phyloP scores from a whole-genome alignment of 352 stramenopile species.

The Phytophthora pistaciae region DNA sequence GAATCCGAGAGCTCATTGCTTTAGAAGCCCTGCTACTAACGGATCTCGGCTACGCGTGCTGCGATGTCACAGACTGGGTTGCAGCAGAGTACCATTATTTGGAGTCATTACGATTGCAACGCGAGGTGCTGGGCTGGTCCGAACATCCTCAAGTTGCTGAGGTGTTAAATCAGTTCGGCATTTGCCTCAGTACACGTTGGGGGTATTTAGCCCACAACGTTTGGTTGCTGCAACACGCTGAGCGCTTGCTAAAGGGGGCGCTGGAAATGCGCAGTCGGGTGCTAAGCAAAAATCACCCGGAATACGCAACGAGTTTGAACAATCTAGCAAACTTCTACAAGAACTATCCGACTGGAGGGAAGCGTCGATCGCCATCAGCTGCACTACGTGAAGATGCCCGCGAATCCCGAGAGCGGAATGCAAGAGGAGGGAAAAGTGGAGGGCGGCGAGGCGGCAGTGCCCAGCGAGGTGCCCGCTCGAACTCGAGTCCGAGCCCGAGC shows the following conservation, averaged over 20 bases:
- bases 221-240: conserved; percentile 79
- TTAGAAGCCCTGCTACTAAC: conserved; percentile 80
- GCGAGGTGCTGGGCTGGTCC: conserved; percentile 77
- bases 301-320: conserved; percentile 87
- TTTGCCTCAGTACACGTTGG: conserved; percentile 79
- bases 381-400: conserved; percentile 27
- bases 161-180: conserved; percentile 83
- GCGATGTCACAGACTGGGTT: conserved; percentile 82
- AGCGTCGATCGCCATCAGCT: conserved; percentile 38
- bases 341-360: conserved; percentile 55
- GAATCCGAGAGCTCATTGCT: conserved; percentile 78
- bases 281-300: conserved; percentile 74
- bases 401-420: conserved; percentile 26
- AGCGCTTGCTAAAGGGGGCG: conserved; percentile 74
- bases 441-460: conserved; percentile 12
- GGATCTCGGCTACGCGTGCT: conserved; percentile 81
- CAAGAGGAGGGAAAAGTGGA: conserved; percentile 24
- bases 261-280: conserved; percentile 79
- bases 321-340: conserved; percentile 91
- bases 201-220: conserved; percentile 79
- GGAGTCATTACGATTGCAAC: conserved; percentile 79
- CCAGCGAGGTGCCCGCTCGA: conserved; percentile 18
- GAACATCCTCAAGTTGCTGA: conserved; percentile 85
- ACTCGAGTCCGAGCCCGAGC: conserved; percentile 36
- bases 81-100: conserved; percentile 82